Conservation (phyloP, 208 protist genomes). For the Naegleria fowleri region DNA sequence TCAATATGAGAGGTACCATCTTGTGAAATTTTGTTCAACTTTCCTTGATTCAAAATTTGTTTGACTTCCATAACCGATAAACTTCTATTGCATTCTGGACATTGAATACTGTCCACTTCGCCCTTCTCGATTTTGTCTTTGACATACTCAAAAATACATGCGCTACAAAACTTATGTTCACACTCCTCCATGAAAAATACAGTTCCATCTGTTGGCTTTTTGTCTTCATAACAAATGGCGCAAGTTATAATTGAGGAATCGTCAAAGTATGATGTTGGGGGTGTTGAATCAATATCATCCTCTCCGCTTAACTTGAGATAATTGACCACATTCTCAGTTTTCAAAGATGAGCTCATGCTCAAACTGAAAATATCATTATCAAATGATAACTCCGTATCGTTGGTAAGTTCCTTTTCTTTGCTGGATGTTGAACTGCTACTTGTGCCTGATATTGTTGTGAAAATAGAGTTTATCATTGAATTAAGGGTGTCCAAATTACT, state of each 20-base stretch:
- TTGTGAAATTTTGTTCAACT: not conserved
- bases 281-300: not conserved
- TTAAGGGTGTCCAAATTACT: not conserved
- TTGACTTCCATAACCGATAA: not conserved
- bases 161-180: slow-evolving; percentile 14
- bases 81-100: slow-evolving; percentile 12
- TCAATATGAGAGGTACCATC: not conserved
- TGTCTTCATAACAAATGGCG: not conserved
- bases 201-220: not conserved
- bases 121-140: not conserved
- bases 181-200: slow-evolving; percentile 10
- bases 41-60: not conserved
- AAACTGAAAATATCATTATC: not conserved
- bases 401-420: not conserved
- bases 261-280: not conserved
- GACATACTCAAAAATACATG: not conserved
- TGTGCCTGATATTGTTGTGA: not conserved
- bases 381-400: not conserved
- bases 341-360: not conserved
- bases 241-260: not conserved
- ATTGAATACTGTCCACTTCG: not conserved
- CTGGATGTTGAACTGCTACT: no score
- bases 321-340: not conserved
- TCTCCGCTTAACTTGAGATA: not conserved
- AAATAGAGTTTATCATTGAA: not conserved